Evolutionary conservation across 2,329 filamentous ascomycete species (phyloP).

Genomic region (Fusarium dlaminii): DNA sequence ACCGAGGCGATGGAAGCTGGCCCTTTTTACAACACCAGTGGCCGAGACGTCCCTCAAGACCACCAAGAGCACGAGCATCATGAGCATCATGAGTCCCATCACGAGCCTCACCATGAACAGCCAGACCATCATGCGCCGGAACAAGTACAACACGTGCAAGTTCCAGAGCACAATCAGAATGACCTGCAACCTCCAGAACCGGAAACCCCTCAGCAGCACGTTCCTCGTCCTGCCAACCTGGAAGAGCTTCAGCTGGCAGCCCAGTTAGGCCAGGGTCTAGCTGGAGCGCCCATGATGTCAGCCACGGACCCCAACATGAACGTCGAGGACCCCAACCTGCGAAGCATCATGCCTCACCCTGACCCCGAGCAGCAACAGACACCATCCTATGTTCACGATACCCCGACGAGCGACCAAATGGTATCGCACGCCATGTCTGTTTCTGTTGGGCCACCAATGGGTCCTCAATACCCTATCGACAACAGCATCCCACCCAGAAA

Average conservation of each 20-base stretch:
- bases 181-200: constrained; percentile 47
- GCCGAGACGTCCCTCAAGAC: constrained; percentile 47
- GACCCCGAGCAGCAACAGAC: constrained; percentile 51
- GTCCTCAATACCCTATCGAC: constrained; percentile 54
- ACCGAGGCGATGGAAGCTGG: constrained; percentile 55
- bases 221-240: constrained; percentile 55
- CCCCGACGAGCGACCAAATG: constrained; percentile 49
- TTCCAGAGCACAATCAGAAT: constrained; percentile 45
- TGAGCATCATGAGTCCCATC: constrained; percentile 38
- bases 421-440: constrained; percentile 50
- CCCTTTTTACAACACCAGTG: constrained; percentile 55
- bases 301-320: constrained; percentile 56
- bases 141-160: constrained; percentile 43
- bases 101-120: constrained; percentile 34
- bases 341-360: constrained; percentile 56
- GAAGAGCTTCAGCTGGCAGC: constrained; percentile 68
- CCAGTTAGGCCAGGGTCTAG: constrained; percentile 65
- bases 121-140: constrained; percentile 43
- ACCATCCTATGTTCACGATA: constrained; percentile 51
- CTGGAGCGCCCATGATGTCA: constrained; percentile 59
- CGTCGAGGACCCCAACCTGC: constrained; percentile 55
- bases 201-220: constrained; percentile 53
- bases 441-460: constrained; percentile 49
- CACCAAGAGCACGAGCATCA: constrained; percentile 43
- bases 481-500: constrained; percentile 76